Percentiles rank a stretch among this genome's conserved stretches.
phyloP scores from a whole-genome alignment of 2,329 filamentous ascomycete genomes.

The Penicillium sclerotiorum region DNA sequence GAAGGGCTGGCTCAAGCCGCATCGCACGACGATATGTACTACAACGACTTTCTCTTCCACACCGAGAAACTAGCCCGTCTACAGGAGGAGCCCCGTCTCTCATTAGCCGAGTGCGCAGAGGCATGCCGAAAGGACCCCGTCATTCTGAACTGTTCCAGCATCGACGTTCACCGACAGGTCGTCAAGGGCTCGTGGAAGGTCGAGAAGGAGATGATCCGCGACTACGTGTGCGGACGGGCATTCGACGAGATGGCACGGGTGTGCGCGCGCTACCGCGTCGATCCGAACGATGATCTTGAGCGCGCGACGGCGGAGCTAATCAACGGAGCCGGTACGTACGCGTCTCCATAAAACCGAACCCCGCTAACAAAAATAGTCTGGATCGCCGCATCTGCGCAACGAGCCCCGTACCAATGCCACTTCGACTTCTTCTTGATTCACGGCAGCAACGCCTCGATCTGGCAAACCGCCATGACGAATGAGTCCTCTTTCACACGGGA shows the following conservation, averaged over 20 bases:
- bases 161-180: not conserved
- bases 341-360: not conserved
- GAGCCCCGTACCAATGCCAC: not conserved
- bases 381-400: not conserved
- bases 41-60: not conserved
- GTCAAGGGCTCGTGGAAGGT: not conserved
- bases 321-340: not conserved
- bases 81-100: not conserved
- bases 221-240: not conserved
- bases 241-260: not conserved
- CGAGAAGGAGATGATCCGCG: not conserved
- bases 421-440: slow-evolving; percentile 4
- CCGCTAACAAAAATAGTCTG: not conserved
- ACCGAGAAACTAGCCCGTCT: not conserved
- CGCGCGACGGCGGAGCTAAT: not conserved
- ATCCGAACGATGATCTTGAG: not conserved
- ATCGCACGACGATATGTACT: not conserved
- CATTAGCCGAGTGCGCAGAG: not conserved
- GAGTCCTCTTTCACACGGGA: not conserved
- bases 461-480: not conserved
- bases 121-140: not conserved
- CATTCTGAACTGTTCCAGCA: not conserved
- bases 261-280: slow-evolving; percentile 1
- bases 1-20: slow-evolving; percentile 2
- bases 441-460: not conserved